Conservation (phyloP, 345 rosid species). For the Arabidopsis arenosa region DNA sequence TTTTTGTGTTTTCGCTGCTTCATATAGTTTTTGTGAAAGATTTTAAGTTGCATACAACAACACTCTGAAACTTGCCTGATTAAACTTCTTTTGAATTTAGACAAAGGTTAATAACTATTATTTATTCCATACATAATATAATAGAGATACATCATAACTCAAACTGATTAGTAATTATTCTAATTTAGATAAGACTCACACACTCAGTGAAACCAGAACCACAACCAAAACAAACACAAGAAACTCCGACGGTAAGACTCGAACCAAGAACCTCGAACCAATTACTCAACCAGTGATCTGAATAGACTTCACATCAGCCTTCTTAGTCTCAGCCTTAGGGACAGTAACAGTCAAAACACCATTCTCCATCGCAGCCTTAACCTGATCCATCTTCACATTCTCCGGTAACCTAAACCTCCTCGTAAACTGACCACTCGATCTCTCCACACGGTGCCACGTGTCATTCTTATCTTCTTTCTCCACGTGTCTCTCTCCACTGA, state of each 20-base stretch:
- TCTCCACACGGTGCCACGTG: constrained; percentile 45
- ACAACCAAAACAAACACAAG: not conserved
- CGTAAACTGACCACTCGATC: constrained; percentile 39
- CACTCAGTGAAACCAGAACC: not conserved
- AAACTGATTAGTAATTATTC: not conserved
- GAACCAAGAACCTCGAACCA: not conserved
- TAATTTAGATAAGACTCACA: not conserved
- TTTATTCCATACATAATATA: not conserved
- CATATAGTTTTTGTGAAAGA: too few species aligned
- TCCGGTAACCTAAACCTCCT: constrained; percentile 49
- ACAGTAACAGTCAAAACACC: constrained; percentile 61
- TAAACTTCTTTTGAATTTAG: not conserved
- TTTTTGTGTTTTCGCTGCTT: too few species aligned
- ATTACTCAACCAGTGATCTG: constrained; percentile 51
- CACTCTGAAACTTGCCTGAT: not conserved
- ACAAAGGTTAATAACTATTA: not conserved
- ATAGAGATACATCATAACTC: not conserved
- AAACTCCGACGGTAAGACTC: not conserved
- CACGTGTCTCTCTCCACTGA: constrained; percentile 47
- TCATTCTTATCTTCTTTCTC: constrained; percentile 51
- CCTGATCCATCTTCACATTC: constrained; percentile 47
- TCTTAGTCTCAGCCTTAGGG: constrained; percentile 51
- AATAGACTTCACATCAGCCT: constrained; percentile 50
- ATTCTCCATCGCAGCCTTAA: constrained; percentile 63
- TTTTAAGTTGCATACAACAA: too few species aligned